Base-by-base conservation (phyloP, 2,329 filamentous ascomycete genomes). In the Cladosporium sphaerospermum region DNA sequence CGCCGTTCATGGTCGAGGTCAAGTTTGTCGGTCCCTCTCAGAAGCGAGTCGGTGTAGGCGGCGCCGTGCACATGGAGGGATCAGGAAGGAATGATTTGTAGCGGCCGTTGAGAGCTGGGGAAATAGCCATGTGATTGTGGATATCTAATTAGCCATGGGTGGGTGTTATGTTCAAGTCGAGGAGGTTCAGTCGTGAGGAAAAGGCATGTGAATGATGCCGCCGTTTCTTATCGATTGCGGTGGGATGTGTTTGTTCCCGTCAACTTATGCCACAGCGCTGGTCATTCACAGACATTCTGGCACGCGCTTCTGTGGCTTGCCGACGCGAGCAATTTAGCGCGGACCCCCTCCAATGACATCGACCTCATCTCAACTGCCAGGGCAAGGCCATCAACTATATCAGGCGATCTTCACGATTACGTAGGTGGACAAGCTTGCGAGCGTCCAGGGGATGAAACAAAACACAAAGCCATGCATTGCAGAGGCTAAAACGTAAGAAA, bases 1-100 rank as follows among this genome's bases (percentile, higher is more conserved):
- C 44, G 49, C 53, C 56, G 39, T 57, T 53, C 57, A 59, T 57
- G 44, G 49, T 36, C 36, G 31, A 23, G 10, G 33, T n/a, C n/a
- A 11, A n/a, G 13, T 14, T 39, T n/a, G 11, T 36, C 14, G 23
- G 7, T 28, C 23, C 23, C 23, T 28, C 23, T 28, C 23, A 28
- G 32, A 33, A 47, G 42, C 50, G 28, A 39, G 40, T 51, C 18
- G 41, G 48, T 44, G 41, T 43, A 14, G 33, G 41, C 18, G 23
- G 23, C 23, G 23, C 23, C 23, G 36, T 44, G 16, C 13, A 39
- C n/a, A 14, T n/a, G 16, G 40, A 41, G 2, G 39, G 16, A 44
- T 40, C 43, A 36, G 48, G 48, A 51, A 40, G 48, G 39, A 51
- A 51, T 40, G 48, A 31, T 37, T 44, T 42, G 44, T 44, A 32